Conservation (phyloP, 2,329 filamentous ascomycete genomes). For the Colletotrichum nymphaeae region DNA sequence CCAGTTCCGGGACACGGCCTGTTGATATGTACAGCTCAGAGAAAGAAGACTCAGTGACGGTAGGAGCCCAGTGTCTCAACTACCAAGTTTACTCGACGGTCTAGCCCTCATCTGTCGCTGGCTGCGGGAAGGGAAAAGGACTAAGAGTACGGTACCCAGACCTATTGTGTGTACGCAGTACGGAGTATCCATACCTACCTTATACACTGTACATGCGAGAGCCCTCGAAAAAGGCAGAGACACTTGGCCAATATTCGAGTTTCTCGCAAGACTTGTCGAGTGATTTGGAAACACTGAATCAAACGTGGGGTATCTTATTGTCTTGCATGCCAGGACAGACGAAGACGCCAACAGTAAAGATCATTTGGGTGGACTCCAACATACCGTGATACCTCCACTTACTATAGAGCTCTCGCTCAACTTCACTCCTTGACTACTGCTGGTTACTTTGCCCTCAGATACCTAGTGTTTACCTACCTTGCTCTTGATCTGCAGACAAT, state of each 20-base stretch:
- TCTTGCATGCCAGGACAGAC: conserved; percentile 15
- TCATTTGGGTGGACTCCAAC: background rate
- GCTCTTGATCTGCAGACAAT: background rate
- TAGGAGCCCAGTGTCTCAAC: background rate
- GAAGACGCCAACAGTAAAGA: background rate
- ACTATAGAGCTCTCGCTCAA: background rate
- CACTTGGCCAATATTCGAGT: background rate
- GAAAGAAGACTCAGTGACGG: background rate
- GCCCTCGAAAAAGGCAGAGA: background rate
- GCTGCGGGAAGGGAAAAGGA: background rate
- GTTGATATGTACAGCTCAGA: background rate
- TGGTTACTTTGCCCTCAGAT: too few species aligned
- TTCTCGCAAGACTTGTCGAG: background rate
- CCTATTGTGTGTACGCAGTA: too few species aligned
- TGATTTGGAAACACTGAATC: background rate
- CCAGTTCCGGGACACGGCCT: conserved; percentile 8
- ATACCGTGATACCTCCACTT: background rate
- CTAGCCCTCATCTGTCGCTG: background rate
- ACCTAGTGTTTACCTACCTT: background rate
- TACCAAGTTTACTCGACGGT: background rate
- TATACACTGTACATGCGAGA: background rate
- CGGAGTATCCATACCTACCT: too few species aligned
- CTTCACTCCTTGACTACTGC: background rate
- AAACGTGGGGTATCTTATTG: conserved; percentile 3
- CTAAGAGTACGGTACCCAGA: background rate